phyloP scores from a whole-genome alignment of 1,284 basidiomycete genomes.

The Irpex sp. region DNA sequence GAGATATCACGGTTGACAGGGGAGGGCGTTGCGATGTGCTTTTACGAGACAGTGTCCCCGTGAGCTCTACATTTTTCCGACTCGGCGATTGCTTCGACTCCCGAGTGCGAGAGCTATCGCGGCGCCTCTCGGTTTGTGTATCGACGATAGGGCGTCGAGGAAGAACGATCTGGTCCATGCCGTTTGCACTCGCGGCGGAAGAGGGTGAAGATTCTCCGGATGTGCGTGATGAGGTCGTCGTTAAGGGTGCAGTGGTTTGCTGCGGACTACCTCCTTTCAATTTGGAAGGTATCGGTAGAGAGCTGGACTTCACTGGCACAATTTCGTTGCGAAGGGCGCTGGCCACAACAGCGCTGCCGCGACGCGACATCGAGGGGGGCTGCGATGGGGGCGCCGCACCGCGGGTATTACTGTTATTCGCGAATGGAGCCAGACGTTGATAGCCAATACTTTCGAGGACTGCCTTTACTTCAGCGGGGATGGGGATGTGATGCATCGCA shows the following conservation, averaged over 20 bases:
- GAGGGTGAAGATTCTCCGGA: conserved; percentile 30
- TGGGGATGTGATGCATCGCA: conserved; percentile 63
- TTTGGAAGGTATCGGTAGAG: conserved; percentile 35
- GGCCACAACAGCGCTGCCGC: conserved; percentile 39
- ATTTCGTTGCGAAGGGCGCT: conserved; percentile 23
- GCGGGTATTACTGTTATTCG: background rate
- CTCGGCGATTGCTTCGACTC: conserved; percentile 48
- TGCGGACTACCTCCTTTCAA: conserved; percentile 45
- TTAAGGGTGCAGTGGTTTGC: conserved; percentile 33
- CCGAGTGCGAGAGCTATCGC: conserved; percentile 29
- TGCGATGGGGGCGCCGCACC: conserved; percentile 19
- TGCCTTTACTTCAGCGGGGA: conserved; percentile 65
- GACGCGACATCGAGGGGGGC: conserved; percentile 43
- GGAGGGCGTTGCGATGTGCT: conserved; percentile 14
- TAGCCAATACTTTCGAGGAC: conserved; percentile 51
- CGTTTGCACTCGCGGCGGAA: conserved; percentile 26
- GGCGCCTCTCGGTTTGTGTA: conserved; percentile 44
- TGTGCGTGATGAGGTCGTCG: conserved; percentile 35
- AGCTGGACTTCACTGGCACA: conserved; percentile 23
- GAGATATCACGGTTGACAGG: background rate
- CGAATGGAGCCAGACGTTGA: background rate
- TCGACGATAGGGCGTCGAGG: conserved; percentile 45
- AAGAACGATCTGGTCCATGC: conserved; percentile 38
- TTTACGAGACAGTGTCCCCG: conserved; percentile 43
- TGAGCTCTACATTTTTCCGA: conserved; percentile 55